Evolutionary conservation across 2,329 filamentous ascomycete species (phyloP).

Genomic region (Lecanosticta acicola): DNA sequence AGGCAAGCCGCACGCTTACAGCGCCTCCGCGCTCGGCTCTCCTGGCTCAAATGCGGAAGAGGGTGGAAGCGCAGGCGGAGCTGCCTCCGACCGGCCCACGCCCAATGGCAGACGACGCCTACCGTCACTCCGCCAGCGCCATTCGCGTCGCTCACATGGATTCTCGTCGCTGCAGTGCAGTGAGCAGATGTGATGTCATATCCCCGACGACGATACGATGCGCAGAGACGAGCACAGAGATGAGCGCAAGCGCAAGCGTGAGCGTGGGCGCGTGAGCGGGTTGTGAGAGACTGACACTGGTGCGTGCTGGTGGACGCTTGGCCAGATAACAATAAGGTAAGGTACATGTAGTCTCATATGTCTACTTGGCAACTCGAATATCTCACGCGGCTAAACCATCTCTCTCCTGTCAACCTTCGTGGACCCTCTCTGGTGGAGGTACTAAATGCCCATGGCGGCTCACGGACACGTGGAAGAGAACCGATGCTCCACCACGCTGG

Average conservation of each 20-base stretch:
- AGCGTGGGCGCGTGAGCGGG: no score
- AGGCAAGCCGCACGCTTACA: not conserved
- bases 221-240: no score
- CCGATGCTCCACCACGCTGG: not conserved
- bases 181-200: not conserved
- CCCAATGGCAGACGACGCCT: not conserved
- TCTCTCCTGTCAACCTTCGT: no score
- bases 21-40: not conserved
- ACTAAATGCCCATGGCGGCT: not conserved
- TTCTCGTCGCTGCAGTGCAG: not conserved
- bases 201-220: no score
- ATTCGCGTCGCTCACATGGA: not conserved
- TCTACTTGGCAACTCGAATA: no score
- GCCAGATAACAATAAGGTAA: no score
- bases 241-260: no score
- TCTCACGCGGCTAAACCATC: no score
- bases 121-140: not conserved
- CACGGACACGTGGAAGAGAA: not conserved
- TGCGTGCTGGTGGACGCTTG: no score
- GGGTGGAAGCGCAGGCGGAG: not conserved
- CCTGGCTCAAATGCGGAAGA: not conserved
- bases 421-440: no score
- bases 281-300: no score
- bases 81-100: not conserved
- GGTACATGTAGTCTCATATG: no score